Percentiles rank a stretch among this genome's conserved stretches.
Conservation (phyloP, 2,329 filamentous ascomycete species). For the Aspergillus novoparasiticus region DNA sequence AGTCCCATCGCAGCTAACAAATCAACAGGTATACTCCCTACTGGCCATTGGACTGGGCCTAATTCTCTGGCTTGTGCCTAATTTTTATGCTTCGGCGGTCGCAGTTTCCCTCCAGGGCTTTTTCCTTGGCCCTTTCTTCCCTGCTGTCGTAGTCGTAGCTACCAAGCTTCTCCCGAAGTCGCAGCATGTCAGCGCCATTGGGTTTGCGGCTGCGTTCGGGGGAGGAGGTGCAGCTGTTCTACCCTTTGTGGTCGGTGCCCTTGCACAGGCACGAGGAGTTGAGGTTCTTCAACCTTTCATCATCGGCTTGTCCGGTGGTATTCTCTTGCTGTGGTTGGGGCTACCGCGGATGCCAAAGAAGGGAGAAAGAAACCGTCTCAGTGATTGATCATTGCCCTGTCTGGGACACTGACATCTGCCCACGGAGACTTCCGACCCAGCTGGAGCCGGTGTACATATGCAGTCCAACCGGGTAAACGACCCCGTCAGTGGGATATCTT, state of each 20-base stretch:
- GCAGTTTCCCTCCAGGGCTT: constrained; percentile 73
- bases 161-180: constrained; percentile 73
- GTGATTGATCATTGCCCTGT: neutral
- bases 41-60: no score
- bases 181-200: constrained; percentile 74
- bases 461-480: neutral
- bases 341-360: constrained; percentile 27
- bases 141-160: constrained; percentile 69
- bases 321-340: constrained; percentile 53
- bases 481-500: neutral
- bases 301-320: constrained; percentile 49
- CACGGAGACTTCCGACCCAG: neutral
- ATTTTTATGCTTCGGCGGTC: constrained; percentile 71
- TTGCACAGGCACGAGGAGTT: constrained; percentile 58
- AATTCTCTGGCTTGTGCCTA: constrained; percentile 55
- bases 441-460: neutral
- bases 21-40: no score
- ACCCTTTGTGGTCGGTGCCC: constrained; percentile 46
- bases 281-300: constrained; percentile 61
- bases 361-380: neutral
- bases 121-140: constrained; percentile 78
- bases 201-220: constrained; percentile 76
- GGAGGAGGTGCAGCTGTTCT: constrained; percentile 63
- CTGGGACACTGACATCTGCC: neutral
- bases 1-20: no score